Conservation (phyloP, 176 grass and related monocot species). For the Hordeum vulgare region MorexV3_pseudomolecules_assembly NC_058521.1:26612916-26613415, state of each 20-base stretch:
- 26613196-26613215: too few species aligned
- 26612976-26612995: constrained; percentile 39
- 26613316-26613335: neutral
- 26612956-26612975: constrained; percentile 94
- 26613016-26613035: neutral
- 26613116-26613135: neutral
- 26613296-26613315: neutral
- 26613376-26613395: constrained; percentile 55
- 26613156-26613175: neutral
- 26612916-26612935: constrained; percentile 69
- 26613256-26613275: neutral
- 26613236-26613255: neutral
- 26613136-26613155: neutral
- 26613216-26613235: too few species aligned
- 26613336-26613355: neutral
- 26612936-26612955: constrained; percentile 70
- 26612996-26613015: constrained; percentile 12
- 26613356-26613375: neutral
- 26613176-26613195: neutral
- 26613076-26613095: neutral
- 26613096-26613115: neutral
- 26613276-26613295: neutral
- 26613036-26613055: neutral
- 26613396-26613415: constrained; percentile 66
- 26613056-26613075: neutral